A percentile compares a stretch with the other conserved stretches of the same genome.
Evolutionary conservation across 306 rosid genomes (phyloP).

Genomic region (Hylodesmum podocarpum): DNA sequence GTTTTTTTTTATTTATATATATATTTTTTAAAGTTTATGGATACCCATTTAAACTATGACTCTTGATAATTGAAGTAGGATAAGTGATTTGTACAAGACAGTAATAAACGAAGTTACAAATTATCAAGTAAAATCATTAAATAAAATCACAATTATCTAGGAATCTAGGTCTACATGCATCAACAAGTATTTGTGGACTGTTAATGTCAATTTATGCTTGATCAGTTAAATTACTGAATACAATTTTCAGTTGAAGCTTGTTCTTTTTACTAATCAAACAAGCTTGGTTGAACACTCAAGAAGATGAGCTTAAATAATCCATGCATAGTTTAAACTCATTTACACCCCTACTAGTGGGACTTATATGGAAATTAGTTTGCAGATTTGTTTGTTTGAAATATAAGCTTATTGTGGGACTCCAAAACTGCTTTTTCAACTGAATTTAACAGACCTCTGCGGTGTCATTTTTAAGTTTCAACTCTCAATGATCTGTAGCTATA

Average conservation of each 20-base stretch:
- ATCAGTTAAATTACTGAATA: background rate
- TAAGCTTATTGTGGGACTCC: background rate
- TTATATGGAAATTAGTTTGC: conserved; percentile 1
- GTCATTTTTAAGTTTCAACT: conserved; percentile 20
- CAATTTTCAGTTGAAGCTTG: background rate
- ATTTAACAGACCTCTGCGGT: background rate
- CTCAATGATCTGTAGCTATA: background rate
- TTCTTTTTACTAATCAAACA: background rate
- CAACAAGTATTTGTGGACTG: background rate
- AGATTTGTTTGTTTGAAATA: background rate
- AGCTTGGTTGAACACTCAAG: background rate
- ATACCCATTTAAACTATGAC: background rate
- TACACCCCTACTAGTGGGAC: background rate
- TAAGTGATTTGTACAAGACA: background rate
- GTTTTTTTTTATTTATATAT: too few relatives aligned
- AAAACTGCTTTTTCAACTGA: background rate
- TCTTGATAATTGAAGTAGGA: background rate
- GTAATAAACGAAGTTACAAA: background rate
- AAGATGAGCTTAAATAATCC: background rate
- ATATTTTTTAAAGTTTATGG: background rate
- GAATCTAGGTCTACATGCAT: background rate
- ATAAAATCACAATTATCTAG: background rate
- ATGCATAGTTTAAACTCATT: background rate
- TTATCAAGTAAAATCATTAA: background rate
- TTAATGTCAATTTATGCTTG: background rate